Conservation (phyloP, 495 filamentous ascomycete genomes). For the Xylaria venustula region DNA sequence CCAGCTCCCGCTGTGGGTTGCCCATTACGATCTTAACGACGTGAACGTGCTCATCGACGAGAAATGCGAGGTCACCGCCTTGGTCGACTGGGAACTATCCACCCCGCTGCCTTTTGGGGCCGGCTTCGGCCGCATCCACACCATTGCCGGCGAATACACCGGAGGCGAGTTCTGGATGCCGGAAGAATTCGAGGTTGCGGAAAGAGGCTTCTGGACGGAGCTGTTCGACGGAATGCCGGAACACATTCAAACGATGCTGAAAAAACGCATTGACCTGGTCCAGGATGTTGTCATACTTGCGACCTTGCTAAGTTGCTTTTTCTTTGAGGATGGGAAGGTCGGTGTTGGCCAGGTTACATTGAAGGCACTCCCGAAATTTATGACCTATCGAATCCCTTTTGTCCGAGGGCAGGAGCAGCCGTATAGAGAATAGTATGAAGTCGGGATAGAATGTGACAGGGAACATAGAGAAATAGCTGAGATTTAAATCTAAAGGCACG, state of each 20-base stretch:
- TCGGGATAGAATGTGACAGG: neutral
- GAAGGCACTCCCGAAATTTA: conserved; percentile 22
- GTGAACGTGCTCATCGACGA: conserved; percentile 35
- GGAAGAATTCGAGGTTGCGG: conserved; percentile 29
- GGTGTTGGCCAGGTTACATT: conserved; percentile 11
- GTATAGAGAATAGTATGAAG: conserved; percentile 18
- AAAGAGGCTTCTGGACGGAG: conserved; percentile 28
- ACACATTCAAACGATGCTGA: conserved; percentile 14
- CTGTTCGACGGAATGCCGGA: conserved; percentile 18
- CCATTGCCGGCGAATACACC: conserved; percentile 29
- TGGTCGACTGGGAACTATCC: conserved; percentile 38
- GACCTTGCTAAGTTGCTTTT: conserved; percentile 27
- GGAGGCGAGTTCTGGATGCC: conserved; percentile 32
- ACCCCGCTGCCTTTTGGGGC: conserved; percentile 34
- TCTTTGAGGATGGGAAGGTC: conserved; percentile 23
- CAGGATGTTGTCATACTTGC: conserved; percentile 26
- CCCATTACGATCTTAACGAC: conserved; percentile 32
- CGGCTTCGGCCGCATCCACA: conserved; percentile 35
- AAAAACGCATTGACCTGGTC: conserved; percentile 19
- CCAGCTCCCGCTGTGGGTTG: conserved; percentile 31
- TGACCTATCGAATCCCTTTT: conserved; percentile 30
- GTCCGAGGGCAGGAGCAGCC: conserved; percentile 20
- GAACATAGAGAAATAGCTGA: neutral
- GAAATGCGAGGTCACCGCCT: conserved; percentile 29
- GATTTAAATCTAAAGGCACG: too few relatives aligned